These are phyloP conservation scores for Diaporthe humulicola DNA, from an alignment of 2,329 filamentous ascomycete species.

Conservation along the genomic window DNA sequence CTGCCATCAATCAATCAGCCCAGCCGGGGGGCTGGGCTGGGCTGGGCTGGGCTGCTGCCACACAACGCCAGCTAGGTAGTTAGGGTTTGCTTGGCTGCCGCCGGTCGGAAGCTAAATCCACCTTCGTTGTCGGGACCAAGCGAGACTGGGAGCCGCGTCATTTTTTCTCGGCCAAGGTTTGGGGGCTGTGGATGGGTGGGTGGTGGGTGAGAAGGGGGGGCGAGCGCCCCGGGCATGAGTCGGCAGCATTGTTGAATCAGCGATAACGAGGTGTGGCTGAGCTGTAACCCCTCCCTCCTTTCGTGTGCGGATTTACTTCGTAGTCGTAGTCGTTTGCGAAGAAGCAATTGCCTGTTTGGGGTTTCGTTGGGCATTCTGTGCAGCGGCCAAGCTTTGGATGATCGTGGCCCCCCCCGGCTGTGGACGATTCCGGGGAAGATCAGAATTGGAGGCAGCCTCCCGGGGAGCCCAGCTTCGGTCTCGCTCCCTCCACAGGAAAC, in stretches of 20 bases:
- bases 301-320: too few species aligned
- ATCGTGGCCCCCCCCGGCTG: background rate
- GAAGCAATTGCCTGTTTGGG: background rate
- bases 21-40: background rate
- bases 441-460: background rate
- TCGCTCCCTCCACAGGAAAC: background rate
- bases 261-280: background rate
- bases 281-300: background rate
- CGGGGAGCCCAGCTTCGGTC: conserved; percentile 1
- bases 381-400: background rate
- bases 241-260: background rate
- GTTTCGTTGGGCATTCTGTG: background rate
- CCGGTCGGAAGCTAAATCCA: conserved; percentile 12
- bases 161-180: conserved; percentile 12
- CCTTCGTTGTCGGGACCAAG: background rate
- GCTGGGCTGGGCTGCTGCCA: too few species aligned
- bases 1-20: background rate
- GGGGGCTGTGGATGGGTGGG: background rate
- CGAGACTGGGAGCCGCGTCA: conserved; percentile 16
- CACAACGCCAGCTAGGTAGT: background rate
- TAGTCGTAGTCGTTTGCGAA: too few species aligned
- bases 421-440: background rate
- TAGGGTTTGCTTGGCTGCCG: conserved; percentile 18
- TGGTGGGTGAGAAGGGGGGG: background rate
- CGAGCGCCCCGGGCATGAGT: conserved; percentile 2